Base-by-base conservation (phyloP, 306 rosid species). In the Vigna mungo region DNA sequence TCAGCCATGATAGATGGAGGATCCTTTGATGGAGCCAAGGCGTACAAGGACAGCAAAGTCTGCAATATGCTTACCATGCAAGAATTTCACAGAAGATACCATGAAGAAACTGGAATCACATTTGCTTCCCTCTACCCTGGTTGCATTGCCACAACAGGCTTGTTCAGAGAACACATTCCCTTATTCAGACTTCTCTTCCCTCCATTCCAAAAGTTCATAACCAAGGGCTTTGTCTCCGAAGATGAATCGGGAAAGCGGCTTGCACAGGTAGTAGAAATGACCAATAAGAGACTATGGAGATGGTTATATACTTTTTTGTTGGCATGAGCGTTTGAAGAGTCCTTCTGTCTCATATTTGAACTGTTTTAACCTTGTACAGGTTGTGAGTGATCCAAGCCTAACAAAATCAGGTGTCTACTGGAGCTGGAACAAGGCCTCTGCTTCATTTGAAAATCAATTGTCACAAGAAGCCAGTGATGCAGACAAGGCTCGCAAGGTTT, bases 61-160 rank as follows among this genome's bases (percentile, higher is more conserved):
- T 93, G 96, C 90, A 93, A 93, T 79, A 93, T 93, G 98, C 95
- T 93, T 72, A 89, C 87, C 37, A 93, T 93, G 98, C 96, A 91
- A 72, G 95, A 93, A 81, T 91, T 88, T 78, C 96, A 93, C 79
- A 84, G 89, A 76, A 92, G 92, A 5, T 91, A 23, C 88, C 93
- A 91, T 37, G 98, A 91, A 76, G 96, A 93, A 62, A 93, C 98
- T 9, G 98, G 98, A n/a, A 74, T 93, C 72, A 85, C 96, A 53
- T 91, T 93, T 61, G 86, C 90, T 77, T 93, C 96, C 78, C 96
- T 93, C 71, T 93, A 93, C 84, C 98, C 98, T 0, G 98, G 98
- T 52, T 90, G 98, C 90, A 93, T 93, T 43, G 98, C 98, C 63
- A 90, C 98, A 8, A 93, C 98, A 6, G 96, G 96, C 80, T 82